These are phyloP conservation scores for Exophiala sideris DNA, from an alignment of 2,329 filamentous ascomycete genomes.

Conservation along the genomic window DNA sequence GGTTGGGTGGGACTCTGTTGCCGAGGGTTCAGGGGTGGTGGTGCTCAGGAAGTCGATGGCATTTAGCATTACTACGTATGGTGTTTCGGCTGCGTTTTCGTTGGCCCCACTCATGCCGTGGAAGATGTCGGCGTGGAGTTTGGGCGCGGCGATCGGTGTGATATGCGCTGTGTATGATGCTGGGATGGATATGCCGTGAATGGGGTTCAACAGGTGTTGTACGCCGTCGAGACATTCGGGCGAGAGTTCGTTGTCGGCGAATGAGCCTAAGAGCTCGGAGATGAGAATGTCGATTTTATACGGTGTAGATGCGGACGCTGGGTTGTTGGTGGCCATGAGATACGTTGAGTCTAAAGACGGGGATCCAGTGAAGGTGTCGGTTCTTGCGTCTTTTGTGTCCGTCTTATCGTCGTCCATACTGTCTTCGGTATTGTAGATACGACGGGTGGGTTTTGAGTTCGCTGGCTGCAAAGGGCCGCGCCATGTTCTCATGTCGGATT, in stretches of 20 bases:
- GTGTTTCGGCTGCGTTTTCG: constrained; percentile 75
- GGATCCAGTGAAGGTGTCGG: constrained; percentile 38
- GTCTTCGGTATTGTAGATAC: constrained; percentile 22
- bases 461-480: constrained; percentile 61
- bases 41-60: constrained; percentile 82
- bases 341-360: constrained; percentile 48
- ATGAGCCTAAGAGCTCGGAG: constrained; percentile 90
- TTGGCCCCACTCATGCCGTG: constrained; percentile 58
- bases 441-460: constrained; percentile 15
- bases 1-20: neutral
- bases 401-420: constrained; percentile 29
- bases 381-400: constrained; percentile 35
- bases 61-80: constrained; percentile 91
- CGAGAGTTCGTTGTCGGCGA: constrained; percentile 94
- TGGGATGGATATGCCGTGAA: constrained; percentile 88
- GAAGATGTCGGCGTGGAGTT: constrained; percentile 76
- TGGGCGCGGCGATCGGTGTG: constrained; percentile 85
- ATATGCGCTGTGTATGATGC: constrained; percentile 89
- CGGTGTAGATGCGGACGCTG: constrained; percentile 24
- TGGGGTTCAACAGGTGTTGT: constrained; percentile 77
- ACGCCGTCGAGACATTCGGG: constrained; percentile 96
- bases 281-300: constrained; percentile 77
- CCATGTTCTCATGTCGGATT: constrained; percentile 97
- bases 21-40: constrained; percentile 48
- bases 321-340: constrained; percentile 11